Conservation (phyloP, 2,329 filamentous ascomycete genomes). For the Calonectria multiphialidica region DNA sequence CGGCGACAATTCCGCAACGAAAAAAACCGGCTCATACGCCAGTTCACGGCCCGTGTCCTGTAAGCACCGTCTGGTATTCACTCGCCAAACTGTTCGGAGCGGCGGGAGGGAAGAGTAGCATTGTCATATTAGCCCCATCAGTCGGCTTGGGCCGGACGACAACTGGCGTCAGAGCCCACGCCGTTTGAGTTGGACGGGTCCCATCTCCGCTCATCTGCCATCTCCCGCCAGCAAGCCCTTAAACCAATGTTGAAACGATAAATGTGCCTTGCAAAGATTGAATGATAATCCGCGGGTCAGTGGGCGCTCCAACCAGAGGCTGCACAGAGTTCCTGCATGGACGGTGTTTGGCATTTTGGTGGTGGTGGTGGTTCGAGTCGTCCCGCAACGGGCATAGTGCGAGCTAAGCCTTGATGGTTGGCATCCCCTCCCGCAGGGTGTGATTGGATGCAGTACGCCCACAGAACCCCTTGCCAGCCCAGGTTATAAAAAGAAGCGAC, state of each 20-base stretch:
- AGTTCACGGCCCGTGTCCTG: neutral
- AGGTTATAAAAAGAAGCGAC: conserved; percentile 46
- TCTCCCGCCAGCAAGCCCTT: conserved; percentile 20
- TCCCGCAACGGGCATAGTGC: conserved; percentile 35
- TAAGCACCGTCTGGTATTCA: neutral
- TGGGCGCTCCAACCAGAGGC: conserved; percentile 32
- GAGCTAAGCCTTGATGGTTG: conserved; percentile 36
- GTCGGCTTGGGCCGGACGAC: conserved; percentile 17
- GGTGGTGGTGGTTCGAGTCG: conserved; percentile 35
- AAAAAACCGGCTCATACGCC: neutral
- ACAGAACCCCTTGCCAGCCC: conserved; percentile 23
- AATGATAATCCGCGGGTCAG: conserved; percentile 33
- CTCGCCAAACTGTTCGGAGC: neutral
- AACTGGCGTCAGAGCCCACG: conserved; percentile 36
- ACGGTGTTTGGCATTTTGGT: conserved; percentile 27
- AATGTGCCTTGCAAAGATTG: conserved; percentile 35
- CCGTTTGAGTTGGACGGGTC: conserved; percentile 36
- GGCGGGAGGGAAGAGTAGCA: neutral
- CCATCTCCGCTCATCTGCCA: conserved; percentile 31
- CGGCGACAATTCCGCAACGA: neutral
- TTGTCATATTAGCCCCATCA: conserved; percentile 5
- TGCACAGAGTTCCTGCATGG: conserved; percentile 41
- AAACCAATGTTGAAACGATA: conserved; percentile 32
- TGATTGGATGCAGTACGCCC: conserved; percentile 37
- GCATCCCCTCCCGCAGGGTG: conserved; percentile 17